These are phyloP conservation scores for Dryas drummondii DNA, from an alignment of 306 rosid genomes.

Conservation along the genomic window DNA sequence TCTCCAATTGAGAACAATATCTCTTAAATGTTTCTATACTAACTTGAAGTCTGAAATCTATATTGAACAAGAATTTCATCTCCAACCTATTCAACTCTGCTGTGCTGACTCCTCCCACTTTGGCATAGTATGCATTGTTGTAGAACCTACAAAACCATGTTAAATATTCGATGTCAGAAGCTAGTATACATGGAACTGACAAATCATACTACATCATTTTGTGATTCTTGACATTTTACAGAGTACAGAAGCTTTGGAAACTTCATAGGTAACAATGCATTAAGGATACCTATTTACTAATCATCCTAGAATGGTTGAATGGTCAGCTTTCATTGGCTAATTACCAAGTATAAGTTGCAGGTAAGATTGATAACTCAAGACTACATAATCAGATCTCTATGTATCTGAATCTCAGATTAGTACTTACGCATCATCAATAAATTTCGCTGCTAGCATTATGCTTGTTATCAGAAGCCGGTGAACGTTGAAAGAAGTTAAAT, in stretches of 20 bases:
- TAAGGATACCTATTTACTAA: neutral
- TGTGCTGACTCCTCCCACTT: slow-evolving; percentile 90
- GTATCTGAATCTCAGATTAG: slow-evolving; percentile 8
- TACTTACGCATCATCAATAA: slow-evolving; percentile 89
- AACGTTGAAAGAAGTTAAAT: slow-evolving; percentile 74
- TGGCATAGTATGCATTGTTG: slow-evolving; percentile 94
- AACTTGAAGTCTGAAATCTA: slow-evolving; percentile 89
- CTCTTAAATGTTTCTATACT: slow-evolving; percentile 63
- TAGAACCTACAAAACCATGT: slow-evolving; percentile 65
- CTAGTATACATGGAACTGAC: neutral
- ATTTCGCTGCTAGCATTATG: slow-evolving; percentile 89
- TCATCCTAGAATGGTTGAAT: neutral
- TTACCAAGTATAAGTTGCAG: neutral
- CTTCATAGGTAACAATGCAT: neutral
- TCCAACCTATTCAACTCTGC: slow-evolving; percentile 83
- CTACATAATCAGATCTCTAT: neutral
- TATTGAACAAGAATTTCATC: slow-evolving; percentile 73
- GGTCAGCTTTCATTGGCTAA: too few species aligned
- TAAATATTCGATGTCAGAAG: slow-evolving; percentile 6
- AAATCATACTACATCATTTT: neutral
- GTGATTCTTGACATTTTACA: neutral
- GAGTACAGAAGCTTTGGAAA: neutral
- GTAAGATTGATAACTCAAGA: neutral
- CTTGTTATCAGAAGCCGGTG: slow-evolving; percentile 93
- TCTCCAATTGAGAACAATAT: slow-evolving; percentile 71